These are phyloP conservation scores for Vinca minor DNA, from an alignment of 257 asterid genomes.

Conservation along the genomic window DNA sequence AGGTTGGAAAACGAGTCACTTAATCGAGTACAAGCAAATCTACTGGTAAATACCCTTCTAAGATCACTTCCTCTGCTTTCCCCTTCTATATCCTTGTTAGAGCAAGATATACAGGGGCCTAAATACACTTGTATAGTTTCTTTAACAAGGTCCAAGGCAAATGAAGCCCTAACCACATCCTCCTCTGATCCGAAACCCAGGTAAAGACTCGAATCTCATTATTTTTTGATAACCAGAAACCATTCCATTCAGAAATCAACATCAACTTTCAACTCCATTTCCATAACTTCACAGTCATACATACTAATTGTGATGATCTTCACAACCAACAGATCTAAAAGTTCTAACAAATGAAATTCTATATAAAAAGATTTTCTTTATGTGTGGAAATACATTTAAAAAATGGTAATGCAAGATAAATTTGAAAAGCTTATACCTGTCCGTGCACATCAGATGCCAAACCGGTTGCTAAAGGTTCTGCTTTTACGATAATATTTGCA, in stretches of 20 bases:
- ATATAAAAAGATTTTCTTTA: not conserved
- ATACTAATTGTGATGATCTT: not conserved
- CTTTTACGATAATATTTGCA: slow-evolving; percentile 66
- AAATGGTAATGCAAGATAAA: too few species aligned
- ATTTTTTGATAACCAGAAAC: not conserved
- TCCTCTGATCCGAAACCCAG: not conserved
- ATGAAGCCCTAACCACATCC: not conserved
- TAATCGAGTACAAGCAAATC: too few species aligned
- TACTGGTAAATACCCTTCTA: not conserved
- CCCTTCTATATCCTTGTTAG: not conserved
- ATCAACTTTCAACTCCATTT: not conserved
- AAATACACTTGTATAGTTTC: too few species aligned
- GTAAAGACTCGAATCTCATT: not conserved
- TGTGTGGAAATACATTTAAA: not conserved
- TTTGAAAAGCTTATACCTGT: slow-evolving; percentile 42
- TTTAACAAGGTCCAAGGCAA: too few species aligned
- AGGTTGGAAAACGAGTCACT: too few species aligned
- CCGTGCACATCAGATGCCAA: slow-evolving; percentile 91
- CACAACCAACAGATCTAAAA: not conserved
- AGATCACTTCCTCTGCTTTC: not conserved
- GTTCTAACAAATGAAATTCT: not conserved
- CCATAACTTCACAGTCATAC: not conserved
- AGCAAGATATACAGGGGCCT: not conserved
- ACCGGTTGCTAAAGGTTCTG: slow-evolving; percentile 92
- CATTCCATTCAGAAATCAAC: not conserved